Base-by-base conservation (phyloP, 2,329 filamentous ascomycete species). In the Pleomassaria siparia region DNA sequence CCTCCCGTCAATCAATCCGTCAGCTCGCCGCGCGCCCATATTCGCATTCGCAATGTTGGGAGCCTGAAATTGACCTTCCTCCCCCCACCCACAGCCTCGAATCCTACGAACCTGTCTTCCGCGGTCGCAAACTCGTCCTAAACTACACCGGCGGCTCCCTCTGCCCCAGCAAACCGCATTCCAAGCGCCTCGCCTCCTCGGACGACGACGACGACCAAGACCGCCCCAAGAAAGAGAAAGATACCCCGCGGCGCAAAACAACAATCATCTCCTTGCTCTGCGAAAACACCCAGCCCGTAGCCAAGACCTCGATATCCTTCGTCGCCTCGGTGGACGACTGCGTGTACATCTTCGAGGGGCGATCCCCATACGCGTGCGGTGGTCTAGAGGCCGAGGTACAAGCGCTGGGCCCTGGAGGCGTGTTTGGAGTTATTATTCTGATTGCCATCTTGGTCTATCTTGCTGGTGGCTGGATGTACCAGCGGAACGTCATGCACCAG, bases 321-420 rank as follows among this genome's bases (percentile, higher is more conserved):
- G 86, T 97, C 49, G 89, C 88, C 49, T 87, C 91, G 5, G 86
- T 89, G 32, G 91, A 97, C 66, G 87, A 95, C 50, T 99, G 94
- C 78, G 84, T 89, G 24, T 99, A 97, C 73, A 88, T 95, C 72
- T 99, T 99, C 75, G 91, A 97, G 70, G 86, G 91, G 41, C 87
- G 92, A 55, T 94, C 89, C 20, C 80, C 83, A 37, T 87, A 90
- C 57, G 92, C 91, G 10, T 99, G 94, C 78, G 89, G 73, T 73
- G 91, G 76, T 76, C 77, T 83, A 21, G 80, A 82, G 46, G 74
- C 75, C 9, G 78, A 77, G 51, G 76, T 78, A 40, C 78, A 83
- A 48, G 77, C 77, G 10, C 86, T 77, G 72, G 88, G 64, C 74
- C 94, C 71, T 63, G 88, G 68, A 73, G 90, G 76, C 71, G 80